Base-by-base conservation (phyloP, 768 basidiomycete genomes). In the Podaxis mareebaensis region DNA sequence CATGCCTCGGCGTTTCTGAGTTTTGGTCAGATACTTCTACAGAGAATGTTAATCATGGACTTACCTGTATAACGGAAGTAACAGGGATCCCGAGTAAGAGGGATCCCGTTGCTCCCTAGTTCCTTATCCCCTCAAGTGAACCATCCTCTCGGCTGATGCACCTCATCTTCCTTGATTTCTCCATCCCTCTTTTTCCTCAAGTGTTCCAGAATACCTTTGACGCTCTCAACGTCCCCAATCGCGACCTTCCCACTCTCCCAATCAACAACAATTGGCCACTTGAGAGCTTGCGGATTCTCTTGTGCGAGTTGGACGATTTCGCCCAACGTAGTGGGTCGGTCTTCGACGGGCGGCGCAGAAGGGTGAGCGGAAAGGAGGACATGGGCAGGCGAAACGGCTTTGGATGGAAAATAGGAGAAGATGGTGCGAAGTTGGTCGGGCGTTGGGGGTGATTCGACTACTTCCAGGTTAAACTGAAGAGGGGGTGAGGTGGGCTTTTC, bases 221-320 rank as follows among this genome's bases (percentile, higher is more conserved):
- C 91, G 20, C 87, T 86, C 5, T 90, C 88, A 17, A 87, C 77
- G 64, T 89, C 85, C 0, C 91, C 91, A 0, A 92, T 74, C 20
- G 81, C 81, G 10, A 85, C 89, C 46, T 79, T 79, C 1, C 91
- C 91, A 24, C 78, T 81, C 15, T 78, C 74, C 91, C 91, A 93
- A 67, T 93, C 86, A 1, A 93, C 91, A 0, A 93, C 89, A 52
- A 93, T 82, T 0, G 91, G 91, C 90, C 90, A 93, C 66, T 86
- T 90, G 67, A 92, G 73, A 15, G 83, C 85, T 13, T 78, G 79
- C 0, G 86, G 88, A 61, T 86, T 86, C 72, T 79, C 77, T 49
- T 75, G 67, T 0, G 79, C 89, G 10, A 91, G 78, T 30, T 80
- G 74, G 2, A 76, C 76, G 8, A 92, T 76, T 7, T 73, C 81